A percentile compares a stretch with the other conserved stretches of the same genome.
phyloP scores from a whole-genome alignment of 2,329 filamentous ascomycete genomes.

The Hypoxylon sp. region DNA sequence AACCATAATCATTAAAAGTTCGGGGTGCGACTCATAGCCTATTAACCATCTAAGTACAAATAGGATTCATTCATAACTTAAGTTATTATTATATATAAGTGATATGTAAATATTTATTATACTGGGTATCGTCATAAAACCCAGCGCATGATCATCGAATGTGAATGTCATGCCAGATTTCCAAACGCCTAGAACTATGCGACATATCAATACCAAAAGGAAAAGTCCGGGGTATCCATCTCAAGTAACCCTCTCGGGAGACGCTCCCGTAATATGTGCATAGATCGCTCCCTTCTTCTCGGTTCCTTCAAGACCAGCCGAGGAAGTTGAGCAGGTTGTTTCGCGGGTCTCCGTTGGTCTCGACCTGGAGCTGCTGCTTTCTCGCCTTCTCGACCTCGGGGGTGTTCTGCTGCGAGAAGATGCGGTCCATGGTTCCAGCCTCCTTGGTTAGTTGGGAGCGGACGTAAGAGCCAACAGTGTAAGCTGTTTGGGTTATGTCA shows the following conservation, averaged over 20 bases:
- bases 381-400: constrained; percentile 47
- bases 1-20: no score
- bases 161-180: neutral
- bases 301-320: constrained; percentile 46
- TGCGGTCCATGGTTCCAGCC: constrained; percentile 44
- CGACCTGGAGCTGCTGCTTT: constrained; percentile 42
- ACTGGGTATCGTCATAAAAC: neutral
- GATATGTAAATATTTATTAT: neutral
- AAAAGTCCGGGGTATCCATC: neutral
- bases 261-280: constrained; percentile 13
- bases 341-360: constrained; percentile 48
- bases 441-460: constrained; percentile 39
- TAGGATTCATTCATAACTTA: neutral
- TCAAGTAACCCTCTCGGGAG: constrained; percentile 7
- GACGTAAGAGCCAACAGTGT: constrained; percentile 44
- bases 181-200: constrained; percentile 4
- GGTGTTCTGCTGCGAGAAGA: constrained; percentile 51
- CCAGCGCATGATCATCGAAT: neutral
- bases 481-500: constrained; percentile 37
- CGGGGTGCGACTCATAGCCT: no score
- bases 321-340: constrained; percentile 49
- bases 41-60: neutral
- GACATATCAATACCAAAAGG: neutral
- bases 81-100: neutral
- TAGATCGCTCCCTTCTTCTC: neutral